Evolutionary conservation across 176 grass and related monocot genomes (phyloP).

Genomic region (Pontederia crassipes): DNA sequence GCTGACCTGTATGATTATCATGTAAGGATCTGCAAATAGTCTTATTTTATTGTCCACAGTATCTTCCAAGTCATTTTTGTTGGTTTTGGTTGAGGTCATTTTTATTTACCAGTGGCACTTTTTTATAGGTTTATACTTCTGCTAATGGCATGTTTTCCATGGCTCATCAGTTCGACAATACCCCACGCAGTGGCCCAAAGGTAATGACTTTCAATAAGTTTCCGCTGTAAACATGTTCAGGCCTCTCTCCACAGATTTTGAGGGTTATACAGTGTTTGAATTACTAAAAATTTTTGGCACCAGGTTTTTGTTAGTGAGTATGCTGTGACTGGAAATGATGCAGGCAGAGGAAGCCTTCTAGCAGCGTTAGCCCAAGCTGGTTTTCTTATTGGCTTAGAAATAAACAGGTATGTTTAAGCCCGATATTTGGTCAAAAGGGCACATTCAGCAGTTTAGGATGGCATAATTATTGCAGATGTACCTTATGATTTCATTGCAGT

Average conservation of each 20-base stretch:
- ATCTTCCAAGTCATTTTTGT: too few species aligned
- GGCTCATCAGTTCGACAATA: constrained; percentile 60
- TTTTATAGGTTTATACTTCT: constrained; percentile 68
- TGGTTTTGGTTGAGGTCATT: too few species aligned
- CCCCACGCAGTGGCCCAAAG: constrained; percentile 52
- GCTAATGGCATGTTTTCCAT: constrained; percentile 75
- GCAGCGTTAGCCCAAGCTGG: constrained; percentile 85
- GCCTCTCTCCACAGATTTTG: too few species aligned
- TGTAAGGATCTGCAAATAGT: constrained; percentile 30
- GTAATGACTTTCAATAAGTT: constrained; percentile 3
- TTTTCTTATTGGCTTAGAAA: constrained; percentile 89
- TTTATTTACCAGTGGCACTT: constrained; percentile 8
- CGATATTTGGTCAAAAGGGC: too few species aligned
- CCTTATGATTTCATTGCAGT: too few species aligned
- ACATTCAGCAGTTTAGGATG: too few species aligned
- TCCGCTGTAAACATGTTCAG: too few species aligned
- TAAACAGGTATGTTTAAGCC: constrained; percentile 43
- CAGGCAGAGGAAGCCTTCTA: constrained; percentile 79
- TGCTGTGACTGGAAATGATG: constrained; percentile 93
- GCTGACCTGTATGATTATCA: constrained; percentile 94
- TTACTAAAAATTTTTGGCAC: constrained; percentile 16
- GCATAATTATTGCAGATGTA: too few species aligned
- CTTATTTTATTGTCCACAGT: too few species aligned
- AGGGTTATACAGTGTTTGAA: too few species aligned
- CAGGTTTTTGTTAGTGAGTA: constrained; percentile 97